Percentiles rank a stretch among this genome's conserved stretches.
Conservation (phyloP, 495 filamentous ascomycete species). For the Rhypophila decipiens region DNA sequence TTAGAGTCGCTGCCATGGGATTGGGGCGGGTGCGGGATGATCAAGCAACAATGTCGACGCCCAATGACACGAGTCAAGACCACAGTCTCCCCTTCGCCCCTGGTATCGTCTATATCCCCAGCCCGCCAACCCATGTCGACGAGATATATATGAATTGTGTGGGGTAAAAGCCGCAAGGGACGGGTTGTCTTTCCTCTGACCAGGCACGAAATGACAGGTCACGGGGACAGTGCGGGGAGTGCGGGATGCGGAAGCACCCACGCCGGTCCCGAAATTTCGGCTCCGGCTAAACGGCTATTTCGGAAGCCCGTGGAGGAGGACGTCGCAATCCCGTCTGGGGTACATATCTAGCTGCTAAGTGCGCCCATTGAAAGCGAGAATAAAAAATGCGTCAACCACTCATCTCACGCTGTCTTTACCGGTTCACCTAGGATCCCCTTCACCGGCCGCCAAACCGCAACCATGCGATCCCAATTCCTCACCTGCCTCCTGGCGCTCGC, state of each 20-base stretch:
- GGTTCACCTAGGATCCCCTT: constrained; percentile 6
- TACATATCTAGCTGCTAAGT: constrained; percentile 3
- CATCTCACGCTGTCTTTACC: constrained; percentile 7
- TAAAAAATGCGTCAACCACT: constrained; percentile 7
- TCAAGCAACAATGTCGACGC: no score
- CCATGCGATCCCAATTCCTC: constrained; percentile 8
- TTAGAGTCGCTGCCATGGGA: no score
- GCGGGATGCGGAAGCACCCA: constrained; percentile 6
- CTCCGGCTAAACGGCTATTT: constrained; percentile 12
- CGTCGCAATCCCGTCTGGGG: constrained; percentile 7
- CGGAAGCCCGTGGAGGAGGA: constrained; percentile 11
- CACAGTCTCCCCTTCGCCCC: no score
- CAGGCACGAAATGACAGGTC: constrained; percentile 4
- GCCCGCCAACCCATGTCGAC: no score
- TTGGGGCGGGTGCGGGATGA: no score
- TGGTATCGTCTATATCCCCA: no score
- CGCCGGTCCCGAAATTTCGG: constrained; percentile 7
- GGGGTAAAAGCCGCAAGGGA: no score
- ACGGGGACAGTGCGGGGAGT: constrained; percentile 3
- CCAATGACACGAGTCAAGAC: no score
- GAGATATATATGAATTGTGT: no score
- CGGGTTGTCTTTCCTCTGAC: no score
- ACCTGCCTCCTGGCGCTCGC: constrained; percentile 10
- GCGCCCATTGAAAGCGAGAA: constrained; percentile 5
- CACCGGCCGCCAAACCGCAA: constrained; percentile 4